phyloP scores from a whole-genome alignment of 371 early-diverging fungal genomes.

The Mucor mucedo region DNA sequence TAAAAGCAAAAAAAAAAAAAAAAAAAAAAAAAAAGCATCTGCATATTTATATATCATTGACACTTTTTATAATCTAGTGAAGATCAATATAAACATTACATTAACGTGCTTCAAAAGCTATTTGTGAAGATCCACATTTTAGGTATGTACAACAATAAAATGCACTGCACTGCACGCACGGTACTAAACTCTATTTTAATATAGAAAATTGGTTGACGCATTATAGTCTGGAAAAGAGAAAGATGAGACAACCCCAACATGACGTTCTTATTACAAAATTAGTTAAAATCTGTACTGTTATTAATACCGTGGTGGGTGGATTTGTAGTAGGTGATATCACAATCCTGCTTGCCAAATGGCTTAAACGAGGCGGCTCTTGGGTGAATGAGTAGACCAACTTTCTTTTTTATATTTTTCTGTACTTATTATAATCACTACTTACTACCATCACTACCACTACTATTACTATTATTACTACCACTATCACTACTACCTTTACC shows the following conservation, averaged over 20 bases:
- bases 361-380: slow-evolving; percentile 57
- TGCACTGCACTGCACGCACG: no score
- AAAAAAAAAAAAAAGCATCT: no score
- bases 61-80: slow-evolving; percentile 30
- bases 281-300: slow-evolving; percentile 40
- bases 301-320: slow-evolving; percentile 47
- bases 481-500: background rate
- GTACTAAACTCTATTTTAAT: background rate
- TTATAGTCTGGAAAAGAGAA: slow-evolving; percentile 32
- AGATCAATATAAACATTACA: slow-evolving; percentile 51
- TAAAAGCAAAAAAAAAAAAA: slow-evolving; percentile 5
- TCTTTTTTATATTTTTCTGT: slow-evolving; percentile 7
- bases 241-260: slow-evolving; percentile 30
- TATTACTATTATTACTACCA: background rate
- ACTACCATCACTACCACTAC: background rate
- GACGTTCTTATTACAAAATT: slow-evolving; percentile 40
- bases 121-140: slow-evolving; percentile 46
- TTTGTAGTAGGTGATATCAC: slow-evolving; percentile 55
- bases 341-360: slow-evolving; percentile 54
- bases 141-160: slow-evolving; percentile 24
- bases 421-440: slow-evolving; percentile 7
- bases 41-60: no score
- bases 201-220: slow-evolving; percentile 47
- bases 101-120: slow-evolving; percentile 43
- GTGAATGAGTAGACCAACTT: slow-evolving; percentile 46